Base-by-base conservation (phyloP, 768 basidiomycete genomes). In the Lactarius pseudohatsudake region DNA sequence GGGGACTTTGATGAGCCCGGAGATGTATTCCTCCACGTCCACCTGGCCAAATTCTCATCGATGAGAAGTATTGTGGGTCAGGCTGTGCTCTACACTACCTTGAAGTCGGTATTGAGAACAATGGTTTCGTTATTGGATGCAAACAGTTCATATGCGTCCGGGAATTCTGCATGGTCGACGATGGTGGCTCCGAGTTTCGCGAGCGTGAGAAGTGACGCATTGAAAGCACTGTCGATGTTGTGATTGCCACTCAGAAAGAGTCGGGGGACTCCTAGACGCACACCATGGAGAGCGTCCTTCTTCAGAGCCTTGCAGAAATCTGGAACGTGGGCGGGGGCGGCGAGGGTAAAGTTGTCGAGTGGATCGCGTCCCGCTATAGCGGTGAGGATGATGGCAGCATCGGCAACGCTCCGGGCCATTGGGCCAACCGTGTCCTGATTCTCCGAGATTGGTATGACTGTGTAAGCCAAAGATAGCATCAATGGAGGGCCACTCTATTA, bases 361-460 rank as follows among this genome's bases (percentile, higher is more conserved):
- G 79, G 77, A 71, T 84, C 83, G 18, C 71, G 73, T 5, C 81
- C 82, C 1, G 78, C 78, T 41, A 84, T 82, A n/a, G 72, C 73
- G 34, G 82, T 81, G 18, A 87, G 78, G 3, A 87, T 79, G 53
- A 82, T 78, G 0, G 85, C 86, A 0, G 81, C 84, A 61, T 87
- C 86, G 0, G 82, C 72, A 32, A 86, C 66, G 4, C 83, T 82
- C 7, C 86, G 79, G 2, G 82, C 75, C 68, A 88, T 80, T 0
- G 86, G 86, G 0, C 86, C 86, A 3, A 86, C 80, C 2, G 85
- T 83, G 67, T 87, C 87, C 73, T 85, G 85, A 67, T 85, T 80
- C 26, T 74, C 75, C 1, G 84, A 85, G 6, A 85, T 84, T 3
- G 86, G 86, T 32, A 86, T 76, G 3, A 59, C 43, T 85, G 61